Evolutionary conservation across 169 alveolate species (phyloP).

Genomic region (Cardiosporidium cionae): DNA sequence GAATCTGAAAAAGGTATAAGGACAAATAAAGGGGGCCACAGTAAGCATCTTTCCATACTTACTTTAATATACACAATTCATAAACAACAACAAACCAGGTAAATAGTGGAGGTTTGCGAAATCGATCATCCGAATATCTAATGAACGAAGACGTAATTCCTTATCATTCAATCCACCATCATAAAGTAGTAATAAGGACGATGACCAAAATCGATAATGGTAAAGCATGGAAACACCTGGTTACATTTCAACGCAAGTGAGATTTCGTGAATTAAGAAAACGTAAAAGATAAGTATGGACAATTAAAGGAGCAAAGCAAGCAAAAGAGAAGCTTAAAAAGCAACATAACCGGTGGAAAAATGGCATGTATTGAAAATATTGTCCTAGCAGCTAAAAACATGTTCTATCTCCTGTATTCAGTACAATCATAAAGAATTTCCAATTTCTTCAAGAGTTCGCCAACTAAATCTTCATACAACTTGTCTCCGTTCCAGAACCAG

Average conservation of each 20-base stretch:
- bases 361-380: no score
- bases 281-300: not conserved
- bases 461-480: constrained; percentile 38
- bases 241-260: not conserved
- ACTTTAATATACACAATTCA: no score
- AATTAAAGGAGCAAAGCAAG: no score
- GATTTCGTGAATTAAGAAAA: not conserved
- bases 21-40: no score
- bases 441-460: constrained; percentile 39
- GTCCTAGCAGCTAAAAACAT: no score
- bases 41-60: no score
- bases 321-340: no score
- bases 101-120: constrained; percentile 51
- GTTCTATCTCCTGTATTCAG: no score
- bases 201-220: constrained; percentile 54
- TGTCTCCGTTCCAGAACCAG: constrained; percentile 52
- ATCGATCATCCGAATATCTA: constrained; percentile 54
- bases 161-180: constrained; percentile 48
- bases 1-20: no score
- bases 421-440: constrained; percentile 37
- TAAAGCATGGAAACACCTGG: constrained; percentile 33
- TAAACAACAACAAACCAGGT: no score
- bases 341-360: no score
- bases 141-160: constrained; percentile 33
- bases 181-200: constrained; percentile 49